A percentile compares a stretch with the other conserved stretches of the same genome.
Conservation (phyloP, 2,329 filamentous ascomycete genomes). For the Fusarium ambrosium region DNA sequence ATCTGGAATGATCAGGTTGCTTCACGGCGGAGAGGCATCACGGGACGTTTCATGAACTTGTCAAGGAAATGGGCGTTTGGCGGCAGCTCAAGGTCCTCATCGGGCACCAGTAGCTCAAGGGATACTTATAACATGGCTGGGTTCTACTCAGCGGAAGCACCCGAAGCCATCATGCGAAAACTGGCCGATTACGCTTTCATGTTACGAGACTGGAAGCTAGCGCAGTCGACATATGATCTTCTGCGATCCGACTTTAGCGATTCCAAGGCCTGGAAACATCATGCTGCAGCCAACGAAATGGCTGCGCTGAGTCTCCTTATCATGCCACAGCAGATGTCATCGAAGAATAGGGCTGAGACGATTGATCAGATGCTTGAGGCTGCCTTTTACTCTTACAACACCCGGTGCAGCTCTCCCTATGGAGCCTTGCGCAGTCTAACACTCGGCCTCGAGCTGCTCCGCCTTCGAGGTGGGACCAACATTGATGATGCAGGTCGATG, state of each 20-base stretch:
- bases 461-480: constrained; percentile 82
- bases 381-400: constrained; percentile 92
- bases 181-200: constrained; percentile 97
- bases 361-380: constrained; percentile 91
- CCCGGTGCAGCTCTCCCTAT: constrained; percentile 83
- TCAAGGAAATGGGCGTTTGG: constrained; percentile 94
- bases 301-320: constrained; percentile 86
- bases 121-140: constrained; percentile 85
- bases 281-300: constrained; percentile 97
- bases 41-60: constrained; percentile 93
- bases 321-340: constrained; percentile 76
- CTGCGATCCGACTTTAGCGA: constrained; percentile 90
- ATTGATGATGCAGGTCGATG: constrained; percentile 90
- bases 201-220: constrained; percentile 95
- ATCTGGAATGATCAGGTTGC: constrained; percentile 98
- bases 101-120: constrained; percentile 62
- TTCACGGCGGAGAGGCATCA: constrained; percentile 87
- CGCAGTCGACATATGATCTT: constrained; percentile 92
- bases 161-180: constrained; percentile 93
- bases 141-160: constrained; percentile 85
- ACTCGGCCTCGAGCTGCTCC: constrained; percentile 84
- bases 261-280: constrained; percentile 97
- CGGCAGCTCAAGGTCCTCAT: constrained; percentile 71
- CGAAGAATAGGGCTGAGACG: constrained; percentile 83
- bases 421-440: constrained; percentile 83